Evolutionary conservation across 352 stramenopile species (phyloP).

Genomic region (Phytophthora ramorum): DNA sequence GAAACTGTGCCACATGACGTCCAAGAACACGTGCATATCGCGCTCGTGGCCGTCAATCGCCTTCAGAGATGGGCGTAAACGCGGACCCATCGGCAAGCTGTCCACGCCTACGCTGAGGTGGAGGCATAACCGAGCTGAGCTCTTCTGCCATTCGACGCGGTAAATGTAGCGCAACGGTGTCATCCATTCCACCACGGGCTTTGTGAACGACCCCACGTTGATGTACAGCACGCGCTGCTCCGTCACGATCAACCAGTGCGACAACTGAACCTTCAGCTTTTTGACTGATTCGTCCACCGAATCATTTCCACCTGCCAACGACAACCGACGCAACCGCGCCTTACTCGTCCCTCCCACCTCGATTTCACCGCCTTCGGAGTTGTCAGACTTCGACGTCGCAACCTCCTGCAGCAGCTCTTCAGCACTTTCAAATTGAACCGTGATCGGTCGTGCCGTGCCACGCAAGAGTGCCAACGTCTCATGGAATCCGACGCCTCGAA

Average conservation of each 20-base stretch:
- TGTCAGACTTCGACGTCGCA: conserved; percentile 17
- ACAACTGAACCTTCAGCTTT: conserved; percentile 75
- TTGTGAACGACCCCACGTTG: conserved; percentile 78
- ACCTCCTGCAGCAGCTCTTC: conserved; percentile 66
- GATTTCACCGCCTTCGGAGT: conserved; percentile 20
- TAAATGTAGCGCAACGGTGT: conserved; percentile 90
- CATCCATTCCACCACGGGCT: conserved; percentile 89
- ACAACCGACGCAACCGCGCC: conserved; percentile 32
- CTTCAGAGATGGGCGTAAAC: conserved; percentile 71
- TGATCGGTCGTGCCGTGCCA: conserved; percentile 74
- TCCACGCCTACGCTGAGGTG: conserved; percentile 87
- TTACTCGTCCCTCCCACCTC: conserved; percentile 33
- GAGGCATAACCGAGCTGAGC: conserved; percentile 59
- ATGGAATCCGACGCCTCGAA: conserved; percentile 87
- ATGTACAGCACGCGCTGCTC: conserved; percentile 89
- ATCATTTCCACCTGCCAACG: conserved; percentile 31
- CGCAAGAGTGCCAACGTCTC: conserved; percentile 83
- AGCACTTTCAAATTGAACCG: conserved; percentile 82
- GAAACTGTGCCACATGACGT: conserved; percentile 92
- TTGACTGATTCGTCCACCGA: conserved; percentile 38
- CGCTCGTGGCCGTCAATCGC: conserved; percentile 77
- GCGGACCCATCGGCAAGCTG: conserved; percentile 82
- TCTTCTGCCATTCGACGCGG: conserved; percentile 77
- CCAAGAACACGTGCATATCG: conserved; percentile 88
- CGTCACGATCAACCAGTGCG: conserved; percentile 90